Conservation (phyloP, 2,329 filamentous ascomycete genomes). For the Aspergillus glaucus region DNA sequence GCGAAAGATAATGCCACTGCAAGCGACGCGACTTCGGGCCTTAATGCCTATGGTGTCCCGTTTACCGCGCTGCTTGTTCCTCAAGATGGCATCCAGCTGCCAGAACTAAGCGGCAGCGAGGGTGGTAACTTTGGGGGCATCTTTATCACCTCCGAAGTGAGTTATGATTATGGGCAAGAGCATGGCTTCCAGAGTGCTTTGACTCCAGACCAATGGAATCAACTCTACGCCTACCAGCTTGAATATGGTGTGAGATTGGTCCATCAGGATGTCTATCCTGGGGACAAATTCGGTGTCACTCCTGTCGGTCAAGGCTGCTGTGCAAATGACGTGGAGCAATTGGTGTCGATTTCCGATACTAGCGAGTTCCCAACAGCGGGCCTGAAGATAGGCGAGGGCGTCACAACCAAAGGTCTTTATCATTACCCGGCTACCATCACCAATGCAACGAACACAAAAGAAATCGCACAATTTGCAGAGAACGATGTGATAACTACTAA, state of each 20-base stretch:
- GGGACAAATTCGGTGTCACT: slow-evolving; percentile 43
- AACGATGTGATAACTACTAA: slow-evolving; percentile 33
- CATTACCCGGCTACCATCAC: slow-evolving; percentile 55
- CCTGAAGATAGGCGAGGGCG: slow-evolving; percentile 44
- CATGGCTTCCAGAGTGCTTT: slow-evolving; percentile 47
- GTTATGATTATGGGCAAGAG: slow-evolving; percentile 45
- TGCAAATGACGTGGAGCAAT: slow-evolving; percentile 43
- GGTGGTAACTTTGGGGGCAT: slow-evolving; percentile 56
- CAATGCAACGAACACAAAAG: slow-evolving; percentile 48
- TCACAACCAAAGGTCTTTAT: slow-evolving; percentile 49
- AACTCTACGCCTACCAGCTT: slow-evolving; percentile 53
- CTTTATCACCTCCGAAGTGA: slow-evolving; percentile 49
- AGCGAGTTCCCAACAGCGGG: slow-evolving; percentile 51
- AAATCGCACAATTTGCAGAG: slow-evolving; percentile 50
- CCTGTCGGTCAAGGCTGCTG: slow-evolving; percentile 43
- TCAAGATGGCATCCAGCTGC: slow-evolving; percentile 46
- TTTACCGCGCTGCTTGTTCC: slow-evolving; percentile 53
- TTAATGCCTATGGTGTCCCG: slow-evolving; percentile 57
- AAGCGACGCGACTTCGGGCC: slow-evolving; percentile 46
- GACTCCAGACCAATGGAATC: slow-evolving; percentile 51
- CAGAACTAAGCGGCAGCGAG: slow-evolving; percentile 45
- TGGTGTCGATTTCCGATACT: slow-evolving; percentile 49
- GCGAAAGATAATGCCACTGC: slow-evolving; percentile 48
- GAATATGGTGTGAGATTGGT: slow-evolving; percentile 56
- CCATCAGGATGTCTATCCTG: slow-evolving; percentile 53